Percentiles rank a stretch among this genome's conserved stretches.
Conservation (phyloP, 2,329 filamentous ascomycete species). For the Cladorrhinum sp. region DNA sequence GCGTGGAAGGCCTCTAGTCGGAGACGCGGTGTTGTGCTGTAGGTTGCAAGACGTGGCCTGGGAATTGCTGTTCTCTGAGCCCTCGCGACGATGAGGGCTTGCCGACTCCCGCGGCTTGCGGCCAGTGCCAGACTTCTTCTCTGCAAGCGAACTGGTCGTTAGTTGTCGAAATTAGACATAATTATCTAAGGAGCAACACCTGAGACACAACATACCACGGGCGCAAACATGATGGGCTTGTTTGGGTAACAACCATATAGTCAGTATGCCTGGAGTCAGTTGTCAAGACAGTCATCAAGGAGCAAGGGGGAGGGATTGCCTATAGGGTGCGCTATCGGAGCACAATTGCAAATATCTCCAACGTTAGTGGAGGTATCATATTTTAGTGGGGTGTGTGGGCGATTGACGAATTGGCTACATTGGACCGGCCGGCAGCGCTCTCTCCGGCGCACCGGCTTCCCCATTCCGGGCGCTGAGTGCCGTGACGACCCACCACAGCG, state of each 20-base stretch:
- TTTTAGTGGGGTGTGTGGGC: slow-evolving; percentile 13
- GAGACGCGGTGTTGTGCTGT: slow-evolving; percentile 25
- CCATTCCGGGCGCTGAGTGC: neutral
- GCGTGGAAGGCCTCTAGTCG: slow-evolving; percentile 59
- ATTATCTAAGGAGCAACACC: neutral
- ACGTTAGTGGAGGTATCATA: slow-evolving; percentile 18
- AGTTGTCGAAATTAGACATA: neutral
- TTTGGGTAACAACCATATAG: slow-evolving; percentile 9
- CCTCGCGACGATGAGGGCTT: slow-evolving; percentile 15
- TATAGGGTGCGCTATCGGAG: slow-evolving; percentile 16
- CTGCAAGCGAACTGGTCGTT: slow-evolving; percentile 15
- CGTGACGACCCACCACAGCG: neutral
- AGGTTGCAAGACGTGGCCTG: slow-evolving; percentile 17
- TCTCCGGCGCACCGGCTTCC: neutral
- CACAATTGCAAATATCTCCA: slow-evolving; percentile 16
- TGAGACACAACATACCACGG: slow-evolving; percentile 19
- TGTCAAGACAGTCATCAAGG: neutral
- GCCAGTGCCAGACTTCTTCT: slow-evolving; percentile 31
- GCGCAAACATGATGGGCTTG: slow-evolving; percentile 22
- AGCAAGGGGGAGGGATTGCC: neutral
- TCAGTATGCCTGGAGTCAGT: neutral
- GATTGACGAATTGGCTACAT: neutral
- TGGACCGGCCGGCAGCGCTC: neutral
- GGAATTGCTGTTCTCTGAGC: slow-evolving; percentile 12
- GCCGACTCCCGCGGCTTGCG: slow-evolving; percentile 27